Base-by-base conservation (phyloP, 73 alveolate species). In the Blepharisma stoltei region DNA sequence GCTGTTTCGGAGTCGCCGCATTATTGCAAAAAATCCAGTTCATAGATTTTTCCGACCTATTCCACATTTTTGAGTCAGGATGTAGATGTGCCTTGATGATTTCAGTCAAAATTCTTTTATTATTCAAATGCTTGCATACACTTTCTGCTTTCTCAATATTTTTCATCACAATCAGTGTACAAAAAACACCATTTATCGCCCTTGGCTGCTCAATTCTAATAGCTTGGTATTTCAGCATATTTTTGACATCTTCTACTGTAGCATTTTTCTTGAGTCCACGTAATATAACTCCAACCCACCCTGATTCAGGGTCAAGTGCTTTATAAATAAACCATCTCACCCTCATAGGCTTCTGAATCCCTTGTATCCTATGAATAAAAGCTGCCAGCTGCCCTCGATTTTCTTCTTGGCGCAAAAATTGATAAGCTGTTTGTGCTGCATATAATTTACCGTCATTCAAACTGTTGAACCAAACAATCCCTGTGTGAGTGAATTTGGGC, bases 271-370 rank as follows among this genome's bases (percentile, higher is more conserved):
- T 60, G 47, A 60, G 23, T 8, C 73, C 73, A 14, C 73, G 38
- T 14, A 60, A 9, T 20, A 60, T 60, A 20, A 60, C 73, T 60
- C 46, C 73, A 25, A 14, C 2, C n/a, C 14, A 60, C 14, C 48
- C 18, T 14, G 45, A 20, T 18, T 60, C 73, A 0, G 37, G 73
- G 45, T 60, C 14, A 25, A 14, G 23, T 9, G 23, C 45, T 38
- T 60, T 60, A 25, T 60, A 60, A 25, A 14, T 38, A 14, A 60
- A n/a, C 73, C 73, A 60, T 25, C 23, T 60, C 45, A 60, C 46
- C 18, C 14, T 8, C 11, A 20, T 25, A 8, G 23, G 46, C 5
- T 25, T 38, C 14, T 60, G 18, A 14, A 60, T n/a, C 4, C 23
- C 73, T 9, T 14, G 18, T 60, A 20, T 11, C 18, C 73, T n/a